These are phyloP conservation scores for Blepharisma stoltei DNA, from an alignment of 73 alveolate species.

Conservation along the genomic window DNA sequence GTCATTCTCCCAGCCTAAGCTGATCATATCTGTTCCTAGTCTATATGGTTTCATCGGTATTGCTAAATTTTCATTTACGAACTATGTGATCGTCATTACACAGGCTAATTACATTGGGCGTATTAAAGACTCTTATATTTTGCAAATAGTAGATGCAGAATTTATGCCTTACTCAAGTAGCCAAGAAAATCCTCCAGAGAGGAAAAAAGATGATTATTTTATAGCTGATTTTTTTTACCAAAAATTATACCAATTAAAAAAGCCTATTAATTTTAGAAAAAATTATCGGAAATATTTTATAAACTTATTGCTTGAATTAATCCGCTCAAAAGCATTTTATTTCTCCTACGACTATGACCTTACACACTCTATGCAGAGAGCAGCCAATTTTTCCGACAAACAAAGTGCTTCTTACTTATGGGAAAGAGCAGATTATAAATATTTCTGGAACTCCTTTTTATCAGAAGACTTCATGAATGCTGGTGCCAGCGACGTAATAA, in stretches of 20 bases:
- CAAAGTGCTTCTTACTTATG: conserved; percentile 35
- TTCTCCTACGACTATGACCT: conserved; percentile 79
- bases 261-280: no score
- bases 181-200: no score
- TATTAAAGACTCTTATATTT: background rate
- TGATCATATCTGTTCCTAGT: no score
- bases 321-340: conserved; percentile 59
- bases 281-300: no score
- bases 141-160: background rate
- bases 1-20: no score
- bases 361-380: conserved; percentile 64
- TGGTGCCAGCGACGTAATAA: conserved; percentile 31
- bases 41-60: no score
- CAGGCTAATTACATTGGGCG: background rate
- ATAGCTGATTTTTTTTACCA: no score
- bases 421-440: conserved; percentile 40
- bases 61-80: no score
- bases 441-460: conserved; percentile 63
- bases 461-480: conserved; percentile 56
- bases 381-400: conserved; percentile 33
- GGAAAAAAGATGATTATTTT: conserved; percentile 38
- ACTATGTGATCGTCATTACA: background rate
- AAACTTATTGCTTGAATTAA: conserved; percentile 40
- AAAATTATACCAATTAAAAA: no score
- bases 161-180: background rate